Base-by-base conservation (phyloP, 257 asterid species). In the Solanum virginianum region DNA sequence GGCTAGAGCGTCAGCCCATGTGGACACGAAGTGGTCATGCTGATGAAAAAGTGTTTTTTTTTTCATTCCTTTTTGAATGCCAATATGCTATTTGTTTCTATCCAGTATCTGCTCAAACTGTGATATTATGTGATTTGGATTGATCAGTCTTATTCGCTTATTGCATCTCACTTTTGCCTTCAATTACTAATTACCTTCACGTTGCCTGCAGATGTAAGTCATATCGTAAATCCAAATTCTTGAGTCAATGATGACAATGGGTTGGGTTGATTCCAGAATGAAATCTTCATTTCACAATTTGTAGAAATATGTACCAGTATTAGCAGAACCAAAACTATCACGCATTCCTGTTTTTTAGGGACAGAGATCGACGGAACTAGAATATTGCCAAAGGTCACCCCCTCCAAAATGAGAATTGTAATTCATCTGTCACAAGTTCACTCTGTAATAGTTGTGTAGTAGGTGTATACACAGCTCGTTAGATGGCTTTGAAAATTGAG, bases 281-380 rank as follows among this genome's bases (percentile, higher is more conserved):
- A 41, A 70, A 55, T 86, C 47, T 77, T 24, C 26, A 20, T 83
- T 74, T 80, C 68, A 77, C 65, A 81, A 75, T 85, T 85, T 85
- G 88, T 88, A 88, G 90, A 87, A 83, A 26, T 86, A 84, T 88
- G 89, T 92, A 86, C 81, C 80, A 80, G 75, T 88, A 80, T 60
- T 86, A 77, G 83, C 88, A 85, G 74, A 85, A 72, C 47, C 49
- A 47, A 83, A 81, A 66, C 10, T 41, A 60, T 84, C 26, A 79
- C 54, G 24, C 83, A 53, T 79, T 79, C 66, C 66, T 5, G 41
- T 79, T 86, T 69, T 82, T 86, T 60, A 47, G 82, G 84, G 45
- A 55, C 47, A 51, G 85, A 16, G 24, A 56, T 62, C 6, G 39
- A 49, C n/a, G 49, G 83, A n/a, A 79, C 49, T n/a, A 53, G 26